Evolutionary conservation across 345 rosid genomes (phyloP), one percentile per base, ranked within the genome.

Genomic region (Murraya koenigii): DNA sequence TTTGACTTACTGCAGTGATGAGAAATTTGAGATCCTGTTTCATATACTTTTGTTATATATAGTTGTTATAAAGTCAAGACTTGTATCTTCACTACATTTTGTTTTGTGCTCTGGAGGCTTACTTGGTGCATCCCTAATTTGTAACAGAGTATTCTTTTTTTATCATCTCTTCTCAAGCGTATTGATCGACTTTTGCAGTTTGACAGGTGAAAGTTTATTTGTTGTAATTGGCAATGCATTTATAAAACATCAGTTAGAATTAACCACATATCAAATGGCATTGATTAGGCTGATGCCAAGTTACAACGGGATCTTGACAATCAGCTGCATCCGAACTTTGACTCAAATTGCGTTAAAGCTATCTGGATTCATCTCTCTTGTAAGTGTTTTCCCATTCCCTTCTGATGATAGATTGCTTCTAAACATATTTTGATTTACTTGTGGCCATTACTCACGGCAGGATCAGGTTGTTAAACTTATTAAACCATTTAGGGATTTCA

Each of bases 101-200:
- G 39, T 73, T 64, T 28, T 22, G 41, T 69, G 32, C 80, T 68
- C 70, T 26, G 73, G 82, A 41, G 73, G 63, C 77, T 62, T 75
- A 63, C 41, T 71, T 35, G 14, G 22, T 66, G 66, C 47, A 55
- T 78, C 58, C 67, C 84, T 80, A 59, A 66, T 74, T 62, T 79
- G 72, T 89, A 80, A 82, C 98, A 96, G 99, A 92, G 86, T 88
- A 79, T 92, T 35, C 78, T 80, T 79, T 82, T 91, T 80, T 84
- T 96, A 77, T 85, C 98, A 62, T 93, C 99, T 79, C 96, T 95
- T 83, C 95, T 96, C 88, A 96, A 96, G 88, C 95, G 94, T 80
- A 91, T 95, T 30, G 99, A 94, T 84, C 87, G 91, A 81, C 93
- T 96, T 76, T 85, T 96, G 88, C 98, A 96, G 79, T 96, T 91